Conservation (phyloP, 441 rosid genomes). For the Gossypium lobatum region DNA sequence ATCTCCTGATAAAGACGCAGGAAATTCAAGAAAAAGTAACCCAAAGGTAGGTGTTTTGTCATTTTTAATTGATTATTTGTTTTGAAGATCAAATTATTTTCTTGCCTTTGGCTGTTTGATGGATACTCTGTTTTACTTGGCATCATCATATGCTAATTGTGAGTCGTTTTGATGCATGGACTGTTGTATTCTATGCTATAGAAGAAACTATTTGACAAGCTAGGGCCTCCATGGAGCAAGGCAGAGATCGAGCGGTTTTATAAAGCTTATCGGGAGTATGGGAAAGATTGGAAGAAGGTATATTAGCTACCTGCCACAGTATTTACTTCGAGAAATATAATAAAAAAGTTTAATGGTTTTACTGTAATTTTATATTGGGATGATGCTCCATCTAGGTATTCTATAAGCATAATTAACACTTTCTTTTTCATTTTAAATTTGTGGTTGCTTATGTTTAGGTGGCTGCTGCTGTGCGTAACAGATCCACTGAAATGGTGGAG, state of each 20-base stretch:
- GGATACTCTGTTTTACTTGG: background rate
- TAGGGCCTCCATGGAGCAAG: slow-evolving; percentile 85
- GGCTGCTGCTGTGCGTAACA: slow-evolving; percentile 56
- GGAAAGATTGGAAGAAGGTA: slow-evolving; percentile 84
- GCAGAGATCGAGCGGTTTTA: slow-evolving; percentile 80
- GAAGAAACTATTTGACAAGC: slow-evolving; percentile 62
- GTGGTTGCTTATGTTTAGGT: slow-evolving; percentile 42
- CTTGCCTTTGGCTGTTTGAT: background rate
- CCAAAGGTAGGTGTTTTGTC: slow-evolving; percentile 43
- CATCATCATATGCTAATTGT: background rate
- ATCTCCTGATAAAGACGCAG: slow-evolving; percentile 48
- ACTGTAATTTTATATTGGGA: background rate
- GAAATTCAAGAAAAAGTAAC: slow-evolving; percentile 47
- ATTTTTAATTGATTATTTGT: background rate
- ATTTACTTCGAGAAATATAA: background rate
- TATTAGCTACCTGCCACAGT: background rate
- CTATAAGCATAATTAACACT: background rate
- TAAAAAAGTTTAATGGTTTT: background rate
- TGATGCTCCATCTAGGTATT: background rate
- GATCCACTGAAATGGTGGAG: slow-evolving; percentile 85
- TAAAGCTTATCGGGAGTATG: slow-evolving; percentile 68
- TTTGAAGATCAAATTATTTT: background rate
- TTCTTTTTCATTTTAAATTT: background rate
- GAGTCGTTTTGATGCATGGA: slow-evolving; percentile 8
- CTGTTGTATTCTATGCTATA: slow-evolving; percentile 23